Evolutionary conservation across 2,329 filamentous ascomycete species (phyloP).

Genomic region (Thermomyces lanuginosus): DNA sequence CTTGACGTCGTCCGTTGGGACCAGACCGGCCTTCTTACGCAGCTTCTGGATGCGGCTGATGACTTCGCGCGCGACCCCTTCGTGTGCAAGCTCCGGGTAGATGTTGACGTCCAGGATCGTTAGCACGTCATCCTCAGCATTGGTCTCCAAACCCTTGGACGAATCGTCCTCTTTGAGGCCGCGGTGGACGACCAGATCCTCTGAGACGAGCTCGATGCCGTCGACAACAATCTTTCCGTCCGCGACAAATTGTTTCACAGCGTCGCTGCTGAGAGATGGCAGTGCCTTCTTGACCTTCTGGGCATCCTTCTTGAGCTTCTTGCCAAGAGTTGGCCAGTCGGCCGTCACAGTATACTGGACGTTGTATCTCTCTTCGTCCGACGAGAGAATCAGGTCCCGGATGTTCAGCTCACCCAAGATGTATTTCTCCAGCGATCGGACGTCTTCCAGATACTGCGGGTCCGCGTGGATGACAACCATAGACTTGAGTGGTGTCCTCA

Average conservation of each 20-base stretch:
- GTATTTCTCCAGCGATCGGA: constrained; percentile 72
- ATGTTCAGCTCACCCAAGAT: constrained; percentile 87
- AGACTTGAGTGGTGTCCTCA: constrained; percentile 84
- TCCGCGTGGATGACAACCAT: constrained; percentile 79
- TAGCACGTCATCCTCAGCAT: constrained; percentile 77
- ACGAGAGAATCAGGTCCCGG: constrained; percentile 64
- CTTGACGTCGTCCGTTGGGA: constrained; percentile 83
- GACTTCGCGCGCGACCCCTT: constrained; percentile 80
- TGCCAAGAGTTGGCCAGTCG: constrained; percentile 87
- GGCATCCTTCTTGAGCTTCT: constrained; percentile 94
- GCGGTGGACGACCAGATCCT: constrained; percentile 69
- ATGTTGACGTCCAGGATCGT: constrained; percentile 73
- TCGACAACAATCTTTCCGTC: constrained; percentile 65
- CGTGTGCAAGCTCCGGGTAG: constrained; percentile 71
- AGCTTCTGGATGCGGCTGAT: constrained; percentile 84
- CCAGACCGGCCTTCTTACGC: constrained; percentile 81
- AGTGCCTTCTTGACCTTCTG: constrained; percentile 82
- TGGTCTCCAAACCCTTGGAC: constrained; percentile 64
- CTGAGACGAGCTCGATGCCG: constrained; percentile 65
- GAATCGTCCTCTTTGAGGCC: constrained; percentile 57
- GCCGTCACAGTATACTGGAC: constrained; percentile 80
- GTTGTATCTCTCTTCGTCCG: constrained; percentile 77
- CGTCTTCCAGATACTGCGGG: constrained; percentile 66
- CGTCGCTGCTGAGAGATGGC: constrained; percentile 57
- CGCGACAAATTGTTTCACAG: constrained; percentile 63